phyloP scores from a whole-genome alignment of 805 yeast genomes.

The Ogataea ramenticola region DNA sequence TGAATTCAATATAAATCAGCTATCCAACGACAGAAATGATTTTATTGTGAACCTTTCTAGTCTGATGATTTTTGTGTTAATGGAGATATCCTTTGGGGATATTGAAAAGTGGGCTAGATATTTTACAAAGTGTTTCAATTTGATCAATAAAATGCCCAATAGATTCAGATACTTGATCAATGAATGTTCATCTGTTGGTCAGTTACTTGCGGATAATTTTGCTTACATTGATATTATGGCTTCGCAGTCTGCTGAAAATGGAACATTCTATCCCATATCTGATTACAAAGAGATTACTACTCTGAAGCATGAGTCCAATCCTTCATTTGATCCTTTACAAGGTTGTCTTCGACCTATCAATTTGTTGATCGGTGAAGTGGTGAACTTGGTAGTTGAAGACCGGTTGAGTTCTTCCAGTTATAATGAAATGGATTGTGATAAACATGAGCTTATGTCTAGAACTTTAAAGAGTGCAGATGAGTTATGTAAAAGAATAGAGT shows the following conservation, averaged over 20 bases:
- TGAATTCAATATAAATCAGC: conserved; percentile 3
- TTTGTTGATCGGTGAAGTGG: conserved; percentile 30
- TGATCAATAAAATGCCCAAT: conserved; percentile 18
- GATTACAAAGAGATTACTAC: conserved; percentile 25
- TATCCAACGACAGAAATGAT: conserved; percentile 9
- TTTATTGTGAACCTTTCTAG: conserved; percentile 21
- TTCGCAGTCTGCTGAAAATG: conserved; percentile 28
- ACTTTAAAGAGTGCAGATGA: conserved; percentile 10
- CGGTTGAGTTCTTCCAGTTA: conserved; percentile 12
- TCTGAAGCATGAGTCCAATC: conserved; percentile 7
- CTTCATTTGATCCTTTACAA: conserved; percentile 31
- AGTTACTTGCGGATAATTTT: conserved; percentile 28
- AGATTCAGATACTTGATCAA: conserved; percentile 22
- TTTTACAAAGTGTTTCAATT: conserved; percentile 21
- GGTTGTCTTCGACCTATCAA: conserved; percentile 33
- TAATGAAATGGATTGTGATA: conserved; percentile 15
- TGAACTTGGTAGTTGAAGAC: conserved; percentile 21
- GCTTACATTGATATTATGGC: conserved; percentile 35
- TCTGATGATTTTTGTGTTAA: conserved; percentile 23
- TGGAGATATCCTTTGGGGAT: conserved; percentile 27
- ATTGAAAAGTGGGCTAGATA: conserved; percentile 27
- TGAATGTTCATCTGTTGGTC: conserved; percentile 26
- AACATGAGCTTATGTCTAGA: conserved; percentile 10
- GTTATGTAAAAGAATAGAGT: conserved; percentile 11
- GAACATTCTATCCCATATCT: conserved; percentile 28